Percentiles rank a stretch among this genome's conserved stretches.
Conservation (phyloP, 495 filamentous ascomycete genomes). For the Lentithecium fluviatile region DNA sequence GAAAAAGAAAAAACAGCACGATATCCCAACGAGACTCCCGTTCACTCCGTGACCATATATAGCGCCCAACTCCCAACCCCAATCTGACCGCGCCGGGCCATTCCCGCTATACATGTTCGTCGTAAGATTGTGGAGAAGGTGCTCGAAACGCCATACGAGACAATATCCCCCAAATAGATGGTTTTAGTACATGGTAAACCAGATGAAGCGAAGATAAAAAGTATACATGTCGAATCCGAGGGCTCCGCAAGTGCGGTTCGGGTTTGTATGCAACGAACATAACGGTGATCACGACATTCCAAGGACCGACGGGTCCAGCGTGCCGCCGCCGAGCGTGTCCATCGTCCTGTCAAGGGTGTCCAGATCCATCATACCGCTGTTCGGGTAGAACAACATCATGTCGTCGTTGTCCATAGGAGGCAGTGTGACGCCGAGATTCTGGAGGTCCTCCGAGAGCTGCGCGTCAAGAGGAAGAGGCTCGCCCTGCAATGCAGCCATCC, state of each 20-base stretch:
- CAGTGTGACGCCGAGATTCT: constrained; percentile 9
- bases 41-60: too few relatives aligned
- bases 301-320: background rate
- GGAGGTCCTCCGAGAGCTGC: constrained; percentile 24
- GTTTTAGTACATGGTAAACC: too few relatives aligned
- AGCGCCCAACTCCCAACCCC: too few relatives aligned
- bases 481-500: constrained; percentile 12
- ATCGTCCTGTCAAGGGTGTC: constrained; percentile 10
- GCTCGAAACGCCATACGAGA: too few relatives aligned
- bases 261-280: background rate
- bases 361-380: constrained; percentile 14
- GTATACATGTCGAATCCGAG: too few relatives aligned
- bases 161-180: too few relatives aligned
- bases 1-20: too few relatives aligned
- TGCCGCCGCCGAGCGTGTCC: constrained; percentile 1
- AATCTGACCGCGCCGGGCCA: too few relatives aligned
- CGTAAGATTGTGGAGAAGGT: too few relatives aligned
- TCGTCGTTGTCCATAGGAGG: constrained; percentile 27
- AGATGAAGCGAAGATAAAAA: too few relatives aligned
- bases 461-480: constrained; percentile 19
- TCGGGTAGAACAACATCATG: constrained; percentile 28
- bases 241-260: background rate
- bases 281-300: background rate
- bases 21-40: too few relatives aligned
- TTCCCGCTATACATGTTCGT: too few relatives aligned